These are phyloP conservation scores for Aspergillus hiratsukae DNA, from an alignment of 2,329 filamentous ascomycete species.

Conservation along the genomic window DNA sequence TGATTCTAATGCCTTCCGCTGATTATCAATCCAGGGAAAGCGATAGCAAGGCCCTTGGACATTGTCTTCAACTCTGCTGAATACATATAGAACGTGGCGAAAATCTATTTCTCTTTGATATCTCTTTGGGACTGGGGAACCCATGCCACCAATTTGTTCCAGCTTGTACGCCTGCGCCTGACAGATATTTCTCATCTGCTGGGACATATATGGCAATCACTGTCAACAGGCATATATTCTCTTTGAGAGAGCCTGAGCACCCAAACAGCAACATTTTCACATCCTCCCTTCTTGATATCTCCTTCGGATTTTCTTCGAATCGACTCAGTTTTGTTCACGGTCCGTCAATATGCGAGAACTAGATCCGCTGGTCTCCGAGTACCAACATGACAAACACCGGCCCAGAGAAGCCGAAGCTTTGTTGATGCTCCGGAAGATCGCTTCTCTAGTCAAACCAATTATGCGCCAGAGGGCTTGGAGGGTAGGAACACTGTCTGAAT, in stretches of 20 bases:
- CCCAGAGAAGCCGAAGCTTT: slow-evolving; percentile 50
- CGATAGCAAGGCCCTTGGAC: not conserved
- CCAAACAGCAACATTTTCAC: not conserved
- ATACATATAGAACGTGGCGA: not conserved
- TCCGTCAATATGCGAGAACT: slow-evolving; percentile 38
- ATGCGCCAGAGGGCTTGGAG: slow-evolving; percentile 84
- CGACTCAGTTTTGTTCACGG: not conserved
- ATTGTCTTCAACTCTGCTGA: not conserved
- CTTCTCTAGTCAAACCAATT: slow-evolving; percentile 87
- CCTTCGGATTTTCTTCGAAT: not conserved
- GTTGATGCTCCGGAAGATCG: slow-evolving; percentile 68
- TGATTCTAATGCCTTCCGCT: slow-evolving; percentile 4
- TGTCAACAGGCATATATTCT: not conserved
- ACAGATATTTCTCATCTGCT: not conserved
- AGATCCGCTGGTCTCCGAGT: slow-evolving; percentile 48
- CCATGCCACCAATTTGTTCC: not conserved
- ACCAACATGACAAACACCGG: slow-evolving; percentile 49
- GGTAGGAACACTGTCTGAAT: slow-evolving; percentile 75
- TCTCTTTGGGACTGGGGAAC: not conserved
- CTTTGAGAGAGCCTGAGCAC: not conserved
- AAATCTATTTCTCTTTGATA: not conserved
- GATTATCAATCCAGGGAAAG: slow-evolving; percentile 8
- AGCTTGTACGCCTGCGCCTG: not conserved
- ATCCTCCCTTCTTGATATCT: not conserved
- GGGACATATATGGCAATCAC: not conserved